Conservation (phyloP, 179 eudicot genomes). For the Silene noctiflora region DNA sequence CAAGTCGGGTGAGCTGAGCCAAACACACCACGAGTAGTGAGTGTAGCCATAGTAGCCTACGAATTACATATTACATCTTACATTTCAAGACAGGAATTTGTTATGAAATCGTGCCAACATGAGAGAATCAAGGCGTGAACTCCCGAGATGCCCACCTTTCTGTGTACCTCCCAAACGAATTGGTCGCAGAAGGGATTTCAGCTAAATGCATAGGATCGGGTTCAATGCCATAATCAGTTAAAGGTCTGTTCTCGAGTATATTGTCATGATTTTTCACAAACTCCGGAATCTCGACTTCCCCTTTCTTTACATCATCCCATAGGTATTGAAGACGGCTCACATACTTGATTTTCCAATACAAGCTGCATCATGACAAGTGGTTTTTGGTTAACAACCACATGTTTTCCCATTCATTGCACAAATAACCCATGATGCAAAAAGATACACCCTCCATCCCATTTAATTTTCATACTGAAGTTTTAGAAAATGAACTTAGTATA, state of each 20-base stretch:
- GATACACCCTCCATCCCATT: too few relatives aligned
- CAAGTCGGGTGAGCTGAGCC: not conserved
- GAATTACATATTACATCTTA: constrained; percentile 9
- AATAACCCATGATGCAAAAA: not conserved
- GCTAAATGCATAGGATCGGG: constrained; percentile 74
- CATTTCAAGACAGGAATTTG: not conserved
- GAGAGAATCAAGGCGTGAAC: constrained; percentile 35
- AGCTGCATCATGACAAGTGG: constrained; percentile 37
- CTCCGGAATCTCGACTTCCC: constrained; percentile 74
- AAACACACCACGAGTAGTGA: not conserved
- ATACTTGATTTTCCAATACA: constrained; percentile 92
- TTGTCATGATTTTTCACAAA: constrained; percentile 73
- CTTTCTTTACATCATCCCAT: constrained; percentile 88
- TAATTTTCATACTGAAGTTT: not conserved
- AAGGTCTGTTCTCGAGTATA: constrained; percentile 82
- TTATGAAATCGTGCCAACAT: not conserved
- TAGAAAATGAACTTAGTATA: not conserved
- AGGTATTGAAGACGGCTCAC: constrained; percentile 87
- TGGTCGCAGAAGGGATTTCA: constrained; percentile 53
- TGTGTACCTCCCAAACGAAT: constrained; percentile 54
- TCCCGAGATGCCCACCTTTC: constrained; percentile 64
- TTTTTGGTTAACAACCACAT: not conserved
- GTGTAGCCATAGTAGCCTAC: not conserved
- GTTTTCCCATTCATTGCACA: not conserved
- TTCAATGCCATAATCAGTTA: constrained; percentile 94